Evolutionary conservation across 805 yeast genomes (phyloP).

Genomic region (Hanseniaspora thailandica): DNA sequence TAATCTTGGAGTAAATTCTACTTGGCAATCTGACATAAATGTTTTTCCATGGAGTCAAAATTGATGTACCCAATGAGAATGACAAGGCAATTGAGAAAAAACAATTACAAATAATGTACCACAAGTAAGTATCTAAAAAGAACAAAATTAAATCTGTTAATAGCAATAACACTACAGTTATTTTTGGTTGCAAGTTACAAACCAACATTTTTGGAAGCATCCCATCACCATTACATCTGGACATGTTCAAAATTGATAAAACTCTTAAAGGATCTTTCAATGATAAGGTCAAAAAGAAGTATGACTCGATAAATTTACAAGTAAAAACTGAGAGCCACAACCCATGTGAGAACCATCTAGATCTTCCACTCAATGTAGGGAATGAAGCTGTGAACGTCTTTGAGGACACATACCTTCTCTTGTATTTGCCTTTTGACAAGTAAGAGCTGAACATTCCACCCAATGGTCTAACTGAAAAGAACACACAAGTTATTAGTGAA

Average conservation of each 20-base stretch:
- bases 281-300: conserved; percentile 63
- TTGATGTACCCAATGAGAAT: conserved; percentile 62
- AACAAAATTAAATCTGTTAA: conserved; percentile 57
- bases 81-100: conserved; percentile 60
- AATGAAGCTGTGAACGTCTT: conserved; percentile 50
- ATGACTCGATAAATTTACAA: conserved; percentile 64
- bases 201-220: conserved; percentile 27
- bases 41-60: conserved; percentile 84
- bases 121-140: conserved; percentile 68
- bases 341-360: conserved; percentile 50
- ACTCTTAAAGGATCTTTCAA: conserved; percentile 64
- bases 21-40: conserved; percentile 65
- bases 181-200: conserved; percentile 46
- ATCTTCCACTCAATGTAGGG: conserved; percentile 41
- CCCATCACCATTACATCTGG: conserved; percentile 50
- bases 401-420: conserved; percentile 41
- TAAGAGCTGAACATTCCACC: conserved; percentile 41
- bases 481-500: conserved; percentile 42
- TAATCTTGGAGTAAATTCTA: conserved; percentile 58
- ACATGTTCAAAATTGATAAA: conserved; percentile 42
- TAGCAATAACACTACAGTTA: conserved; percentile 43
- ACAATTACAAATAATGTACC: conserved; percentile 78
- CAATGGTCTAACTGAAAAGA: conserved; percentile 53
- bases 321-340: conserved; percentile 58
- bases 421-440: conserved; percentile 25